phyloP scores from a whole-genome alignment of 2,329 filamentous ascomycete genomes.

The Trichophyton rubrum region DNA sequence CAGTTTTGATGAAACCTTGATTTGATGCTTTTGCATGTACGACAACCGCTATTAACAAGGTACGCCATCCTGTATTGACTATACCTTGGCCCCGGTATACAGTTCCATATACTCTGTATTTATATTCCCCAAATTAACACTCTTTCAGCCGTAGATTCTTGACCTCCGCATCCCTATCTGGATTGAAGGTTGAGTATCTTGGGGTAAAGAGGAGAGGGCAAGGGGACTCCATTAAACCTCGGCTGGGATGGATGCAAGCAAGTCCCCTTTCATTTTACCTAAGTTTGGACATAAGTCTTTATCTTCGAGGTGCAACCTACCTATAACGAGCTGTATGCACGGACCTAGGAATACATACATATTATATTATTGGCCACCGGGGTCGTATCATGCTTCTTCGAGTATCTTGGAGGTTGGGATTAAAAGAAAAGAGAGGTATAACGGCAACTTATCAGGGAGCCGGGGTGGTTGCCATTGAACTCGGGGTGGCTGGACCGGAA shows the following conservation, averaged over 20 bases:
- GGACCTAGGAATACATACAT: background rate
- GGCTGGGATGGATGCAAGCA: background rate
- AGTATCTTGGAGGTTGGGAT: background rate
- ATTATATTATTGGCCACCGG: background rate
- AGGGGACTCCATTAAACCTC: background rate
- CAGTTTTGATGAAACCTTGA: background rate
- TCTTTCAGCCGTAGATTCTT: background rate
- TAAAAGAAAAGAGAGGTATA: background rate
- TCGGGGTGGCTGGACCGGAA: slow-evolving; percentile 47
- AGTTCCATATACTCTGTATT: background rate
- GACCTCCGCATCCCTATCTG: background rate
- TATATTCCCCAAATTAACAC: background rate
- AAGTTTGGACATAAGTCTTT: background rate
- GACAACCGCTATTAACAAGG: background rate
- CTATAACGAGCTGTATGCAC: slow-evolving; percentile 1
- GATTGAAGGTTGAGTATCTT: background rate
- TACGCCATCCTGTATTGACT: background rate
- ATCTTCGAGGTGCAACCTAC: background rate
- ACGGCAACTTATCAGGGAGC: slow-evolving; percentile 12
- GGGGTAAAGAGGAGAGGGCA: background rate
- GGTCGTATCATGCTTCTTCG: background rate
- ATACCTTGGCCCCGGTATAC: background rate
- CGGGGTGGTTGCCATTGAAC: slow-evolving; percentile 38
- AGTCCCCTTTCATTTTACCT: background rate
- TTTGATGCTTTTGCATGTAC: background rate